Percentiles rank a stretch among this genome's conserved stretches.
Conservation (phyloP, 495 filamentous ascomycete species). For the Penicillium malachiteum region DNA sequence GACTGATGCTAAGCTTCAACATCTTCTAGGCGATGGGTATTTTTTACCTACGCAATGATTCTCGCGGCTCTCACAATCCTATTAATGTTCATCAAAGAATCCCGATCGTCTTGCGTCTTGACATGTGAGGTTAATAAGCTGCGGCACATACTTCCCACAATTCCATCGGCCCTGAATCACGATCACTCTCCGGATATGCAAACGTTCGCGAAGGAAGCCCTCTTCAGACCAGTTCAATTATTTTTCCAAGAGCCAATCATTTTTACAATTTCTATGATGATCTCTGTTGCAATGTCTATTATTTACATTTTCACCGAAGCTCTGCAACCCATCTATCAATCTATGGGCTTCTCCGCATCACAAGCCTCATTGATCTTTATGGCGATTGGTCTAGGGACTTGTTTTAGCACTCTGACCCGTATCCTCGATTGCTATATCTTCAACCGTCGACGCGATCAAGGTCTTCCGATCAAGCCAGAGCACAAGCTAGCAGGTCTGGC, state of each 20-base stretch:
- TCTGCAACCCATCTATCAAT: slow-evolving; percentile 42
- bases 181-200: slow-evolving; percentile 39
- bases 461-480: slow-evolving; percentile 39
- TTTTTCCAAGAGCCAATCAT: slow-evolving; percentile 53
- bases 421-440: slow-evolving; percentile 40
- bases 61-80: slow-evolving; percentile 35
- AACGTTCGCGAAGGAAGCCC: slow-evolving; percentile 38
- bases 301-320: slow-evolving; percentile 57
- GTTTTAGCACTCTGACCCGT: slow-evolving; percentile 42
- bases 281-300: slow-evolving; percentile 46
- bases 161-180: slow-evolving; percentile 37
- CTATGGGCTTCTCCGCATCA: slow-evolving; percentile 36
- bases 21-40: slow-evolving; percentile 43
- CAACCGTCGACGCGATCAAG: slow-evolving; percentile 21
- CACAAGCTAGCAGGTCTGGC: slow-evolving; percentile 50
- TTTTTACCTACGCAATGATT: slow-evolving; percentile 42
- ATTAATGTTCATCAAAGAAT: slow-evolving; percentile 40
- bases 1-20: neutral
- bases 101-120: slow-evolving; percentile 42
- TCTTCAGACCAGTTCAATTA: slow-evolving; percentile 43
- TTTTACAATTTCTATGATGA: slow-evolving; percentile 44
- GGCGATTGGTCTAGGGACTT: slow-evolving; percentile 43
- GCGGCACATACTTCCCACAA: slow-evolving; percentile 20
- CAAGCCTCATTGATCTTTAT: slow-evolving; percentile 46
- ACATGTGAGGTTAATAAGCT: slow-evolving; percentile 31